Evolutionary conservation across 2,329 filamentous ascomycete genomes (phyloP), one percentile per base, ranked within the genome.

Genomic region (Fusarium caatingaense): DNA sequence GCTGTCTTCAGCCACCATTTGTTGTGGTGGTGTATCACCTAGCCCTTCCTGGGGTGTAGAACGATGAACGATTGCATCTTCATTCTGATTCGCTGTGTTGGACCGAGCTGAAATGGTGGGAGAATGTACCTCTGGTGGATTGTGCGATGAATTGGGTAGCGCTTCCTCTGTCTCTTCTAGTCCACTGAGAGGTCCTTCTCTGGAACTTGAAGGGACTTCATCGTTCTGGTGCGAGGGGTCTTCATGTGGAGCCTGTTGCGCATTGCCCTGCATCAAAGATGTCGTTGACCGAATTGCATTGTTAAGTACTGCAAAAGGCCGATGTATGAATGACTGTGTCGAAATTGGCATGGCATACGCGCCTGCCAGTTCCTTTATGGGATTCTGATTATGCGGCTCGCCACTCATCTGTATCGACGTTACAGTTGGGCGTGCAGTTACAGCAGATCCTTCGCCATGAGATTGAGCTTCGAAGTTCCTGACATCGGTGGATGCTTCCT

Each of bases 401-500:
- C 55, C 63, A 47, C 71, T 71, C n/a, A 55, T 51, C 27, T 64
- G 40, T 27, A 56, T 25, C 16, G 50, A 44, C 15, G 32, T 42
- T n/a, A 28, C n/a, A 28, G 49, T 34, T 46, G 58, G 48, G 11
- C 48, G 47, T 16, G 60, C 47, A 18, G 40, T 53, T 27, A 47
- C 57, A 45, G 64, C 34, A 9, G 68, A 60, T 46, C 53, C 50
- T 27, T 56, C 54, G 37, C 54, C 54, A 28, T 64, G 60, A 28
- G 63, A 48, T 11, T 55, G 47, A 18, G 54, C 42, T 21, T 72
- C 69, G 30, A 71, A 68, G 25, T 62, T 59, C 30, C 54, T 59
- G 18, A 63, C 54, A 54, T 69, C 63, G 6, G 59, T 25, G 28
- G 65, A 56, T 40, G 53, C 65, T 42, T 73, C 64, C 40, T 69